phyloP scores from a whole-genome alignment of 768 basidiomycete genomes.

The Pholiota conissans region DNA sequence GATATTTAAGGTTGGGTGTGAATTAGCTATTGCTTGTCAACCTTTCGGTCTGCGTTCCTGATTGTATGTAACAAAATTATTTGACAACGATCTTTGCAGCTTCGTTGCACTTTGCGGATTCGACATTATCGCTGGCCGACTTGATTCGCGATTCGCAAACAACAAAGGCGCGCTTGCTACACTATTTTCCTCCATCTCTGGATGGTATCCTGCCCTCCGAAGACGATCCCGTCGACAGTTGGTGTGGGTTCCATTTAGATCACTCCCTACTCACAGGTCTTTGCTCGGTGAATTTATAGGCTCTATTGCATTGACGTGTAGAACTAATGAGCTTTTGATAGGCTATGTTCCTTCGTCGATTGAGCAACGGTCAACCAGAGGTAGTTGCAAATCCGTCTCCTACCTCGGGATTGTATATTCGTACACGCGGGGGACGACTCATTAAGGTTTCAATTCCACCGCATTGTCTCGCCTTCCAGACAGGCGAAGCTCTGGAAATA shows the following conservation, averaged over 20 bases:
- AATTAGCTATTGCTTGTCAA: slow-evolving; percentile 87
- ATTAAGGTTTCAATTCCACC: slow-evolving; percentile 85
- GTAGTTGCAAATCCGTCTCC: slow-evolving; percentile 69
- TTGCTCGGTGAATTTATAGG: slow-evolving; percentile 62
- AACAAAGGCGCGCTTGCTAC: slow-evolving; percentile 90
- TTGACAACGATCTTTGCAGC: slow-evolving; percentile 39
- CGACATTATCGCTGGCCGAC: slow-evolving; percentile 64
- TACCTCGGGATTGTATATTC: slow-evolving; percentile 87
- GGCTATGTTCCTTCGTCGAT: slow-evolving; percentile 82
- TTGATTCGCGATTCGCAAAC: slow-evolving; percentile 79
- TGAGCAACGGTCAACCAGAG: slow-evolving; percentile 32
- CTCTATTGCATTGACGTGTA: not conserved
- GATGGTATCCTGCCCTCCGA: slow-evolving; percentile 37
- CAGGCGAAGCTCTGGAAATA: slow-evolving; percentile 92
- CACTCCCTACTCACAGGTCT: slow-evolving; percentile 90
- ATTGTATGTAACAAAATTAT: not conserved
- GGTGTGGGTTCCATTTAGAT: slow-evolving; percentile 96
- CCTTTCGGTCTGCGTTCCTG: slow-evolving; percentile 64
- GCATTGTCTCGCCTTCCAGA: slow-evolving; percentile 92
- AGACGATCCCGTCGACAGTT: slow-evolving; percentile 76
- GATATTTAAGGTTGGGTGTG: slow-evolving; percentile 79
- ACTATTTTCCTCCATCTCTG: slow-evolving; percentile 83
- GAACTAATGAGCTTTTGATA: slow-evolving; percentile 24
- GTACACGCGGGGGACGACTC: slow-evolving; percentile 74
- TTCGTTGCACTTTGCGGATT: slow-evolving; percentile 63